Base-by-base conservation (phyloP, 495 filamentous ascomycete genomes). In the Entonaema liquescens region DNA sequence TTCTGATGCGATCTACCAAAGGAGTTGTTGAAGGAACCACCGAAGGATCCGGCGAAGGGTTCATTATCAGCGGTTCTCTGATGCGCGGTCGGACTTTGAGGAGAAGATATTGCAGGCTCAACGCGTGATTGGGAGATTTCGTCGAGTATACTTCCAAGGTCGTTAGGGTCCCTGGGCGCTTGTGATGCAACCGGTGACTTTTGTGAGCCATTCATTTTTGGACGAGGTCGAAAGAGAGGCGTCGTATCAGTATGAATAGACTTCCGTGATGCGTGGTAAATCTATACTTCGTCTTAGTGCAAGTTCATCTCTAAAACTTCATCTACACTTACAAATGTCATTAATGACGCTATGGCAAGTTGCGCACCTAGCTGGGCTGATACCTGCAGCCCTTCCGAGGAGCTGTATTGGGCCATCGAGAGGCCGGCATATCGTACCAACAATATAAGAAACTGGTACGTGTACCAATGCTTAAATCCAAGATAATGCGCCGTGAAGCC, bases 401-500 rank as follows among this genome's bases (percentile, higher is more conserved):
- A 76, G 33, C 81, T 80, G 42, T 86, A 74, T 11, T 80, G 77
- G 17, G 83, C 77, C 58, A 86, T 82, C 59, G 80, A 82, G 49
- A 89, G 79, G 50, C 87, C 83, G 28, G 83, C 75, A 56, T 84
- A 83, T 58, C 92, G 87, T 62, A 87, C 73, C 7, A 85, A 79
- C 40, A 93, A 77, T 23, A 89, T 79, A 52, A 92, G 80, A 17
- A 86, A 73, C 66, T 95, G 92, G 15, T 88, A 83, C 56, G 86
- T 82, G 73, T 95, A 93, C 82, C 91, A 93, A 59, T 89, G 85
- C 5, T 79, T 77, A 11, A 91, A 83, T 0, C 93, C 91, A 9
- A 82, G 78, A 59, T 94, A 86, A 59, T 89, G 88, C 28, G 84
- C 88, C 42, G 83, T 84, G 69, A 88, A 84, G 23, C 90, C 88